Percentiles rank a stretch among this genome's conserved stretches.
Evolutionary conservation across 2,329 filamentous ascomycete species (phyloP).

Genomic region (Blastomyces emzantsi): DNA sequence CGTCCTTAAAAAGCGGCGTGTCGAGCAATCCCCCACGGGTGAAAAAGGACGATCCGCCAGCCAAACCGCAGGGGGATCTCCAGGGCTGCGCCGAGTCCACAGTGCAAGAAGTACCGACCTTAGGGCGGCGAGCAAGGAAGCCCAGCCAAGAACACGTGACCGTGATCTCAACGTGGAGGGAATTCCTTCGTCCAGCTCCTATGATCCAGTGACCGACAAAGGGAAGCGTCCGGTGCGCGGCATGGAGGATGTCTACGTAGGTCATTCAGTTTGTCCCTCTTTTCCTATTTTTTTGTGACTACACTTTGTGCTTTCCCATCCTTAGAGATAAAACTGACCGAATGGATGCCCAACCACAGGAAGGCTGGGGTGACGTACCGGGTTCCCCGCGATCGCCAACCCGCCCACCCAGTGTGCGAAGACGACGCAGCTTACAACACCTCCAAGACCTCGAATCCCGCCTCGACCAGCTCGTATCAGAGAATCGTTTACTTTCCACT

Average conservation of each 20-base stretch:
- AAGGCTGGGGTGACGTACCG: conserved; percentile 83
- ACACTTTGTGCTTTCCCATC: background rate
- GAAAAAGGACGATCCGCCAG: conserved; percentile 22
- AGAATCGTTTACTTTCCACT: conserved; percentile 72
- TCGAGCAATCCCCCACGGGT: conserved; percentile 6
- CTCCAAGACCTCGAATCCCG: conserved; percentile 76
- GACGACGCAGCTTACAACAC: conserved; percentile 94
- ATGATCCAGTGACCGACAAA: conserved; percentile 75
- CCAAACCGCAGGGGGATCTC: conserved; percentile 57
- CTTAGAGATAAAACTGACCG: background rate
- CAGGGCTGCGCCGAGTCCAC: conserved; percentile 54
- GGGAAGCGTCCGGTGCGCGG: conserved; percentile 69
- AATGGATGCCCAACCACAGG: conserved; percentile 45
- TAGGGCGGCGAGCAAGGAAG: conserved; percentile 53
- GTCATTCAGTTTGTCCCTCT: conserved; percentile 38
- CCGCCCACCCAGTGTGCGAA: conserved; percentile 89
- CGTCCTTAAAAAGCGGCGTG: conserved; percentile 26
- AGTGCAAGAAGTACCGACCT: conserved; percentile 61
- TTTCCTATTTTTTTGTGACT: background rate
- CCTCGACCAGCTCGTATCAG: conserved; percentile 68
- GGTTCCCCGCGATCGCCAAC: conserved; percentile 79
- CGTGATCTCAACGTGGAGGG: conserved; percentile 23
- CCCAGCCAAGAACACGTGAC: conserved; percentile 19
- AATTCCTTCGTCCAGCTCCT: conserved; percentile 45
- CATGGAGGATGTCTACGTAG: conserved; percentile 92